Base-by-base conservation (phyloP, 192 early-diverging fungal species). In the Linnemannia exigua region DNA sequence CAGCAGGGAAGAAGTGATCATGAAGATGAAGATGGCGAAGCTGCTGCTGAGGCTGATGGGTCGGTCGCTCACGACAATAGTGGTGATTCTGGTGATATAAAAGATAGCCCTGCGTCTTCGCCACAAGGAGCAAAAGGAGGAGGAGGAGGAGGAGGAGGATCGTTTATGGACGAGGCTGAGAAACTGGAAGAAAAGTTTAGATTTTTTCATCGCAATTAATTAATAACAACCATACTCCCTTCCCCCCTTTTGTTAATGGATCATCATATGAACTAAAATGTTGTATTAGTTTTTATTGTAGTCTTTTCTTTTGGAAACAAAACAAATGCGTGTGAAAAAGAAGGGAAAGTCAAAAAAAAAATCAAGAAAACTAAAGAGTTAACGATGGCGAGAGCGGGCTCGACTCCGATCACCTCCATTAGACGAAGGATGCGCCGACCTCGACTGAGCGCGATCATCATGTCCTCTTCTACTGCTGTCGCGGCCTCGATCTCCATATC, bases 131-230 rank as follows among this genome's bases (percentile, higher is more conserved):
- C 33, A 76, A 28, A 28, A 48, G 46, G 7, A 72, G 41, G 17
- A 7, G n/a, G 33, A 48, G 46, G 63, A 38, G 50, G 52, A 2
- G 38, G 8, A 0, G 41, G 22, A 12, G 51, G n/a, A 14, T 75
- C 67, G 22, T 81, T 81, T 36, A 52, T 58, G 38, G 73, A 81
- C 8, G 79, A 58, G 41, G 79, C 79, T 61, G 67, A 44, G 37
- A 36, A 61, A 46, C 28, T 81, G 16, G 79, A 81, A 36, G 67
- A 70, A 48, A 73, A 50, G 46, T 73, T 37, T 37, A 31, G 72
- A 52, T 1, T 73, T 46, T 8, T 51, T 36, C 58, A n/a, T 15
- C 28, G 58, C 14, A 31, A 31, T 7, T 63, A 44, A 63, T 28
- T 63, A 63, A 25, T 25, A n/a, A 58, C 7, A 58, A 12, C 9